Conservation (phyloP, 2,329 filamentous ascomycete genomes). For the Aspergillus oerlinghausenensis region DNA sequence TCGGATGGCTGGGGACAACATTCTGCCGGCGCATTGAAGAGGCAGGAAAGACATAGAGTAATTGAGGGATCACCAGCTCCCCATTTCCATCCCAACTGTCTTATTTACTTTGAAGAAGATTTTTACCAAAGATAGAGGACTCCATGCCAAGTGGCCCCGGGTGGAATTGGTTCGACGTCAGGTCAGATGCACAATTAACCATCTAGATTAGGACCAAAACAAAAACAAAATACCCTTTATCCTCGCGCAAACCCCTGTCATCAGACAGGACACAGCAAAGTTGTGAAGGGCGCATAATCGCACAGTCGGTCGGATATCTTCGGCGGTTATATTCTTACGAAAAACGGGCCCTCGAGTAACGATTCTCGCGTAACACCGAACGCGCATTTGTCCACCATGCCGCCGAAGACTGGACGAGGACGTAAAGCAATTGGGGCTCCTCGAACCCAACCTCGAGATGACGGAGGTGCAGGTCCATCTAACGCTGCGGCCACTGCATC, state of each 20-base stretch:
- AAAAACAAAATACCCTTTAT: neutral
- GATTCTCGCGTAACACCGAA: neutral
- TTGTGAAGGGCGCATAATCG: neutral
- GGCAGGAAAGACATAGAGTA: neutral
- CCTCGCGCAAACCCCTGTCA: neutral
- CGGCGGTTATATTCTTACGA: neutral
- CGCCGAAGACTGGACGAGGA: slow-evolving; percentile 24
- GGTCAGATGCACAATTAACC: neutral
- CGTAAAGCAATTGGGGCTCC: slow-evolving; percentile 9
- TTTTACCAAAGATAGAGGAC: neutral
- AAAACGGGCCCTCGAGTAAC: neutral
- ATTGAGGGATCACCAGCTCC: neutral
- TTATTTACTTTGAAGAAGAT: neutral
- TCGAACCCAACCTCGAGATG: slow-evolving; percentile 2
- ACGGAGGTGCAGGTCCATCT: slow-evolving; percentile 10
- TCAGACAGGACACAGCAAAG: neutral
- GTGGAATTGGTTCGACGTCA: neutral
- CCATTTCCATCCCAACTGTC: neutral
- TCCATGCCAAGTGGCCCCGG: neutral
- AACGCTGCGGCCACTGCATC: slow-evolving; percentile 5
- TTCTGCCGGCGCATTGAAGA: neutral
- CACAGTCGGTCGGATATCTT: neutral
- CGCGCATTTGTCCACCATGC: slow-evolving; percentile 18
- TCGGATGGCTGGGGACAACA: slow-evolving; percentile 12
- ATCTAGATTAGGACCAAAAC: neutral